Conservation (phyloP, 352 stramenopile species). For the Globisporangium spinosum region DNA sequence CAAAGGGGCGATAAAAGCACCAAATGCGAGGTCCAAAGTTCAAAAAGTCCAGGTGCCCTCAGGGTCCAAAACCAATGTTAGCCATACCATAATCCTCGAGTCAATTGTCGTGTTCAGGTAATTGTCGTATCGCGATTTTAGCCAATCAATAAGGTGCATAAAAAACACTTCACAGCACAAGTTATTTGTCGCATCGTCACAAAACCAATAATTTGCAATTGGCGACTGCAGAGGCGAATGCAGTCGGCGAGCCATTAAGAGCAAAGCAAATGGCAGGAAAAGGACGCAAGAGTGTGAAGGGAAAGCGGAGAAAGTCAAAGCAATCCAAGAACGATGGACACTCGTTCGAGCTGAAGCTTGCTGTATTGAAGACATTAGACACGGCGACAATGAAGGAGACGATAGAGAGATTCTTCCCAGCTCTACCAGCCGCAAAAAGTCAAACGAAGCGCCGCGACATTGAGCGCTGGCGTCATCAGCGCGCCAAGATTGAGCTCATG, state of each 20-base stretch:
- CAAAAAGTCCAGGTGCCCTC: too few relatives aligned
- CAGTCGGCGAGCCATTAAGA: not conserved
- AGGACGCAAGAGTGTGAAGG: not conserved
- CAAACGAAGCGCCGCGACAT: constrained; percentile 1
- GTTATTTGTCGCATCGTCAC: not conserved
- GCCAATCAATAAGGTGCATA: too few relatives aligned
- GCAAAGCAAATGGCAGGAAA: not conserved
- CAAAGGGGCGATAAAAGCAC: too few relatives aligned
- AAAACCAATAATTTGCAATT: constrained; percentile 3
- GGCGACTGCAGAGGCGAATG: not conserved
- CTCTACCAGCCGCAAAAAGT: not conserved
- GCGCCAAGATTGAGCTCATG: constrained; percentile 1
- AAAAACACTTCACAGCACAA: not conserved
- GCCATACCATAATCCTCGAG: too few relatives aligned
- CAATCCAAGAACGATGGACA: constrained; percentile 7
- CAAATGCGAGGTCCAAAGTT: too few relatives aligned
- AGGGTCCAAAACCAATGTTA: too few relatives aligned
- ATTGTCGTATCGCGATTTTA: too few relatives aligned
- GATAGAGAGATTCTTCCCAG: not conserved
- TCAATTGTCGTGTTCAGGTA: too few relatives aligned
- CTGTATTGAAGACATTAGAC: not conserved
- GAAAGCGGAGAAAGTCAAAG: constrained; percentile 1
- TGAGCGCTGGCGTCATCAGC: not conserved
- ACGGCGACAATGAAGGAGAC: constrained; percentile 2
- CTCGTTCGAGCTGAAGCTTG: constrained; percentile 9